Percentiles rank a stretch among this genome's conserved stretches.
These are phyloP conservation scores for Diaporthe humulicola DNA, from an alignment of 2,329 filamentous ascomycete genomes.

Conservation along the genomic window DNA sequence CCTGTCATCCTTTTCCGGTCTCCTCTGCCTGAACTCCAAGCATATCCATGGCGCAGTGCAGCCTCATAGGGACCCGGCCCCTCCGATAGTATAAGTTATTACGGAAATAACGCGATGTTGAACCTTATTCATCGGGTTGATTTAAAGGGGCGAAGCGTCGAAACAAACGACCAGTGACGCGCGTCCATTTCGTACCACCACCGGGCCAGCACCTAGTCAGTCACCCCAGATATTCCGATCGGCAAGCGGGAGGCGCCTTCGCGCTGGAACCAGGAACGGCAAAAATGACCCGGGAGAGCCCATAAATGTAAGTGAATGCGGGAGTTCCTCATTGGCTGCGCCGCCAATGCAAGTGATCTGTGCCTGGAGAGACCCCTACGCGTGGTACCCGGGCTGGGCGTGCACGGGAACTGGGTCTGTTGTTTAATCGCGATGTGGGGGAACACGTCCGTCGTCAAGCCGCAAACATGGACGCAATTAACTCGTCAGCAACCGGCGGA, in stretches of 20 bases:
- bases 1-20: not conserved
- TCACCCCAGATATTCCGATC: conserved; percentile 9
- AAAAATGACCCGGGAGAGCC: not conserved
- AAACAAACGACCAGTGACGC: conserved; percentile 20
- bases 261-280: not conserved
- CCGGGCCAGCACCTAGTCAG: not conserved
- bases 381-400: not conserved
- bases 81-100: not conserved
- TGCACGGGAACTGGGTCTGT: not conserved
- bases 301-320: not conserved
- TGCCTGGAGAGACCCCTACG: not conserved
- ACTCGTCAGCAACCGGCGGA: conserved; percentile 1
- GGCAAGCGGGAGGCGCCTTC: conserved; percentile 1
- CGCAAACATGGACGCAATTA: conserved; percentile 10
- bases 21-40: not conserved
- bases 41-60: not conserved
- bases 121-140: not conserved
- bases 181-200: conserved; percentile 7
- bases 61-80: not conserved
- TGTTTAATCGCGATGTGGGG: conserved; percentile 1
- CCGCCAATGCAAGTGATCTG: not conserved
- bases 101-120: not conserved
- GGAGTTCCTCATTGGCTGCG: conserved; percentile 7
- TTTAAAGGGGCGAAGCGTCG: not conserved
- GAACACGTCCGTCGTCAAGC: not conserved